Evolutionary conservation across 495 filamentous ascomycete species (phyloP), one percentile per base, ranked within the genome.

Genomic region (Penicillium robsamsonii): DNA sequence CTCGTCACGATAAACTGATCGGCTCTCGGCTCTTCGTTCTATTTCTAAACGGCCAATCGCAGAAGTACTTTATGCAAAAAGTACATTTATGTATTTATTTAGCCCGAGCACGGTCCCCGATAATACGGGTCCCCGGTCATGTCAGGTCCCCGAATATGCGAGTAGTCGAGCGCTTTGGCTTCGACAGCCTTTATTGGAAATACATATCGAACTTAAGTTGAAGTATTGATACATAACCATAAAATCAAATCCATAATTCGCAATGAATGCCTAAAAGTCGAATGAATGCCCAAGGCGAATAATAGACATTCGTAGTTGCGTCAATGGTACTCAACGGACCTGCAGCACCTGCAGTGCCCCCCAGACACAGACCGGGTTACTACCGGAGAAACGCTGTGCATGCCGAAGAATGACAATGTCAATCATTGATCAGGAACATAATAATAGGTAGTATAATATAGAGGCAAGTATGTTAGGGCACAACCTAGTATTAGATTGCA

Each of bases 401-500:
- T 56, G n/a, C 53, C 53, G 53, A 30, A 25, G 53, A 56, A 56
- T 56, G 53, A 20, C 20, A 46, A 35, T 17, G 27, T 35, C 20
- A 30, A 46, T 38, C 18, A 18, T 24, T 20, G 43, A 27, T 31
- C 3, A 22, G 15, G 20, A n/a, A 31, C n/a, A 47, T 15, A 30
- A 38, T 41, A 17, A 38, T 17, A 38, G 35, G 7, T 38, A 48
- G 43, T 30, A 48, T 22, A 6, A 24, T 43, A 30, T 11, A 51
- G 22, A 29, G 35, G 15, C 20, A 41, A 37, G 27, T 52, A 46
- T 54, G 31, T 8, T 27, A 11, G 20, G 18, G 8, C 15, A 22
- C 12, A 8, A 24, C n/a, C 42, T 37, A 42, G 33, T 51, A n/a
- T 11, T 12, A 35, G 17, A 5, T 30, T 37, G 51, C 42, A 46